Percentiles rank a stretch among this genome's conserved stretches.
Conservation (phyloP, 2,329 filamentous ascomycete species). For the Penicillium sp. region DNA sequence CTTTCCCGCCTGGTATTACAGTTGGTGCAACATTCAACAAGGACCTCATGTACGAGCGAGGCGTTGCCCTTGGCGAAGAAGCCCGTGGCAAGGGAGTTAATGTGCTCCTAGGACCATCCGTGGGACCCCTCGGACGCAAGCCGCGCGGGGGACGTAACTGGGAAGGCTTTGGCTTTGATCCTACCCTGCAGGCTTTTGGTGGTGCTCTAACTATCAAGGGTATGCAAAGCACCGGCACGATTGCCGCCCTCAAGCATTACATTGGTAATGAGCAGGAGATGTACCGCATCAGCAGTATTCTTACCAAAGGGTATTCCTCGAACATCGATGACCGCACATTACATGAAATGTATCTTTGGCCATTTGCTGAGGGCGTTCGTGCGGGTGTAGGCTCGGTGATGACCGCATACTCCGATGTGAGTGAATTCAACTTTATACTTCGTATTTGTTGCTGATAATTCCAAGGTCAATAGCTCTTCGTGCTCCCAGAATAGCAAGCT, state of each 20-base stretch:
- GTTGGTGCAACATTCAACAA: slow-evolving; percentile 74
- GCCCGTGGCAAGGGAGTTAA: slow-evolving; percentile 72
- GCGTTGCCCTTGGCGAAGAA: slow-evolving; percentile 67
- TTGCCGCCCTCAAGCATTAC: slow-evolving; percentile 59
- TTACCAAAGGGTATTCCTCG: slow-evolving; percentile 44
- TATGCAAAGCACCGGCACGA: slow-evolving; percentile 57
- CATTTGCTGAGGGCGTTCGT: slow-evolving; percentile 51
- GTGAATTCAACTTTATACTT: not conserved
- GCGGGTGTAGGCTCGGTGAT: slow-evolving; percentile 50
- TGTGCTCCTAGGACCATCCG: slow-evolving; percentile 67
- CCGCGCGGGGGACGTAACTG: slow-evolving; percentile 71
- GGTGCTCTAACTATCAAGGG: slow-evolving; percentile 55
- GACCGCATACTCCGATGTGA: slow-evolving; percentile 46
- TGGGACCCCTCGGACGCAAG: slow-evolving; percentile 70
- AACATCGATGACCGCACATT: slow-evolving; percentile 54
- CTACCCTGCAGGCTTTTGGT: slow-evolving; percentile 59
- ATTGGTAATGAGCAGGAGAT: slow-evolving; percentile 52
- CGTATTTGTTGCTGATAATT: not conserved
- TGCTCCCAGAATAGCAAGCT: slow-evolving; percentile 67
- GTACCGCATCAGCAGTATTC: slow-evolving; percentile 50
- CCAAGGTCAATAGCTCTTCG: slow-evolving; percentile 63
- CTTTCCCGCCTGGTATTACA: slow-evolving; percentile 77
- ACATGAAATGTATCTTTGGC: slow-evolving; percentile 49
- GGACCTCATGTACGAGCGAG: slow-evolving; percentile 66
- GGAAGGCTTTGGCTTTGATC: slow-evolving; percentile 72